Evolutionary conservation across 2,329 filamentous ascomycete species (phyloP), one percentile per base, ranked within the genome.

Genomic region (Lecanosticta acicola): DNA sequence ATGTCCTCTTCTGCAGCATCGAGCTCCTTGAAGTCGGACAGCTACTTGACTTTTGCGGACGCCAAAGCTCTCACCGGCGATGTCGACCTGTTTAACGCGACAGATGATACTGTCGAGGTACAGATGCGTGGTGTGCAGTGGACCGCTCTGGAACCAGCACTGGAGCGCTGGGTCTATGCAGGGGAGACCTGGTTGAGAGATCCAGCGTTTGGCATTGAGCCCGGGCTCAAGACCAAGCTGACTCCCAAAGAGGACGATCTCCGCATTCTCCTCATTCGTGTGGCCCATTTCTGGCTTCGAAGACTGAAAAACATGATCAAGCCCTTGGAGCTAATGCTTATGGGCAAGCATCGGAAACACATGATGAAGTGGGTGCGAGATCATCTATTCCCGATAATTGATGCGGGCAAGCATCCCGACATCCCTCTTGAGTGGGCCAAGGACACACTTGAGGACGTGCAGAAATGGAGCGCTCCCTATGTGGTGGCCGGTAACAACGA

Each of bases 311-410:
- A 41, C 10, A 24, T n/a, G 20, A 41, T 41, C 38, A 26, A 18
- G 20, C 38, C 38, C 4, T 16, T n/a, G 11, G 38, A 41, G 26
- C 20, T 41, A 4, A 29, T 41, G 17, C 14, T 37, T 11, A 44
- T 37, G 33, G 32, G 19, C 4, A 38, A 32, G 24, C 32, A 21
- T 32, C 42, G 18, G 13, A 32, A 37, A 26, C 33, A 44, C 33
- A 44, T 44, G 32, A 44, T 26, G 33, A 35, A 39, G n/a, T 41
- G 38, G 38, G 14, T 41, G 4, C 20, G 26, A 10, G 38, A 41
- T 11, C 38, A 41, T 14, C 20, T 41, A 4, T 32, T 41, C 26
- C 38, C 38, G n/a, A 33, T 20, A 11, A 26, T 44, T n/a, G 42
- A 38, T 10, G 35, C 19, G 3, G 43, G 43, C 16, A 19, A 45